Evolutionary conservation across 495 filamentous ascomycete genomes (phyloP).

Genomic region (Tuber melanosporum): DNA sequence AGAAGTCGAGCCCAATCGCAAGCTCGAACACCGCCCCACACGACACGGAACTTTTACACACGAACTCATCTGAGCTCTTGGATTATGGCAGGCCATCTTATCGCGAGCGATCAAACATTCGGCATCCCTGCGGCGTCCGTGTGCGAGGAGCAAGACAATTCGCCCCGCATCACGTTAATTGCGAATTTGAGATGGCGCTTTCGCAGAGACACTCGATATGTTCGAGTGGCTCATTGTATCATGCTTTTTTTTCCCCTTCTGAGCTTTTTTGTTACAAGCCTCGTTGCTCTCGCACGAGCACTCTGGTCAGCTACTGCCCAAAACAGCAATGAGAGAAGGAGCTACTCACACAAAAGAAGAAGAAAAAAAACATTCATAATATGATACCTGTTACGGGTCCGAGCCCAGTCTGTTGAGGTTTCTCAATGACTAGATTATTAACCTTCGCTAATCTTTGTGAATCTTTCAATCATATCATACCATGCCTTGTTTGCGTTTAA

Average conservation of each 20-base stretch:
- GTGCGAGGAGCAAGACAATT: neutral
- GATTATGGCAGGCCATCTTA: neutral
- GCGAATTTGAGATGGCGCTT: neutral
- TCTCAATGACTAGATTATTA: neutral
- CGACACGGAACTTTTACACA: neutral
- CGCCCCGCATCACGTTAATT: neutral
- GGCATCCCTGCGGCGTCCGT: neutral
- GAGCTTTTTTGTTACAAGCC: neutral
- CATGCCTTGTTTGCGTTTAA: neutral
- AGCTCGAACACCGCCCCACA: neutral
- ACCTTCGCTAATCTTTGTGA: neutral
- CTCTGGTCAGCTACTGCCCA: neutral
- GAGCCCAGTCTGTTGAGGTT: neutral
- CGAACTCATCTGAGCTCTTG: neutral
- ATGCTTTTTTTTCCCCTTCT: neutral
- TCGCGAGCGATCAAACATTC: constrained; percentile 4
- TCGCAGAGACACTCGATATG: neutral
- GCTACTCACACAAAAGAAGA: neutral
- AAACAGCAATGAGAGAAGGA: neutral
- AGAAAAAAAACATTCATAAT: neutral
- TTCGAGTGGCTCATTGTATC: neutral
- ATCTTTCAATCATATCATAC: neutral
- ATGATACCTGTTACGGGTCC: neutral
- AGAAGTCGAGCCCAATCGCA: neutral
- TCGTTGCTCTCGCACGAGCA: neutral